These are phyloP conservation scores for Microbotryum silenes-acaulis DNA, from an alignment of 1,284 basidiomycete genomes.

Conservation along the genomic window DNA sequence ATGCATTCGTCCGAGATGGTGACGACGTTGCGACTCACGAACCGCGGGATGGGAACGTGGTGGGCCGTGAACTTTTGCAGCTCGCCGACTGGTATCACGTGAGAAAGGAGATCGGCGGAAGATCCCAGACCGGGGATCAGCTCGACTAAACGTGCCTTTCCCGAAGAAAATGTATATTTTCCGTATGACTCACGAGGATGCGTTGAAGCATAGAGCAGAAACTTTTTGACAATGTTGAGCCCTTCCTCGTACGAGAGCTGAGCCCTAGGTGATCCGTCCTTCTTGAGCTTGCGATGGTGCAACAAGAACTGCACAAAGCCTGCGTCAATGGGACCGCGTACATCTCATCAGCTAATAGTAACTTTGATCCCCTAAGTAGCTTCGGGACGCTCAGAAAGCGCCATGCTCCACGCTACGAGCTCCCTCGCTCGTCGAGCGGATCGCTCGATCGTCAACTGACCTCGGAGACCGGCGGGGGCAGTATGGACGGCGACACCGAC, in stretches of 20 bases:
- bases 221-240: conserved; percentile 29
- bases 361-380: neutral
- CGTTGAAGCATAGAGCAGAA: conserved; percentile 28
- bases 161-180: neutral
- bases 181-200: conserved; percentile 3
- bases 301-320: conserved; percentile 28
- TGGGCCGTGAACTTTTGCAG: conserved; percentile 44
- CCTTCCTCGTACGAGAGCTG: conserved; percentile 33
- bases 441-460: neutral
- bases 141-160: neutral
- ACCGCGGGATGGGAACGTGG: conserved; percentile 35
- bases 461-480: conserved; percentile 4
- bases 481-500: conserved; percentile 15
- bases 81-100: conserved; percentile 40
- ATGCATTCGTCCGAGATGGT: conserved; percentile 40
- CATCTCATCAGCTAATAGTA: neutral
- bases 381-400: neutral
- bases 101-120: neutral
- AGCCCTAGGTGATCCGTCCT: conserved; percentile 19
- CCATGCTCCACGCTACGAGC: too few relatives aligned
- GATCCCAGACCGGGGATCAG: neutral
- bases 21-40: conserved; percentile 31
- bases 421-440: neutral
- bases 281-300: conserved; percentile 14
- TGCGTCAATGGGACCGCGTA: neutral